Evolutionary conservation across 768 basidiomycete genomes (phyloP).

Genomic region (Calocybe gangraenosa): DNA sequence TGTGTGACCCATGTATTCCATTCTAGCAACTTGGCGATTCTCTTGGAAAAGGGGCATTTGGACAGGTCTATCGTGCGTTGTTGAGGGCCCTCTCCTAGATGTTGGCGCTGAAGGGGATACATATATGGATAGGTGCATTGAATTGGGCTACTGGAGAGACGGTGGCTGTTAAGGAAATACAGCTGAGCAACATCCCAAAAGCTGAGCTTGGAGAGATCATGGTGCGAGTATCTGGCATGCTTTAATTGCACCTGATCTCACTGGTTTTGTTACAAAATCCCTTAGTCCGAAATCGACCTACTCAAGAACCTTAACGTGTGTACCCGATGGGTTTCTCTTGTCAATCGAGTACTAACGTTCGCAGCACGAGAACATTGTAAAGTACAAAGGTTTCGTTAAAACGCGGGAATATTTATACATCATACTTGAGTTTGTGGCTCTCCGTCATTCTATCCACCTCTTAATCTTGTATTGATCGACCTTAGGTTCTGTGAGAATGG

Average conservation of each 20-base stretch:
- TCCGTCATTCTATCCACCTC: neutral
- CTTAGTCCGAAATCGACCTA: slow-evolving; percentile 91
- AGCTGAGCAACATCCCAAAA: slow-evolving; percentile 89
- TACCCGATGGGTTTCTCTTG: slow-evolving; percentile 9
- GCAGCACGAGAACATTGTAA: slow-evolving; percentile 96
- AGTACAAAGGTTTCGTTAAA: slow-evolving; percentile 98
- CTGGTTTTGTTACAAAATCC: slow-evolving; percentile 8
- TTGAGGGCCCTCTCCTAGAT: slow-evolving; percentile 1
- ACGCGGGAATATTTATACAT: slow-evolving; percentile 94
- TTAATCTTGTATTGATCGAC: neutral
- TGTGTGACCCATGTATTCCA: slow-evolving; percentile 7
- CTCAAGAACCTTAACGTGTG: slow-evolving; percentile 93
- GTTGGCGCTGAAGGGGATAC: slow-evolving; percentile 8
- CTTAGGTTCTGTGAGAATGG: slow-evolving; percentile 95
- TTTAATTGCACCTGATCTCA: slow-evolving; percentile 12
- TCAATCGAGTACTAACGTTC: neutral
- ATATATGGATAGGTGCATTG: slow-evolving; percentile 62
- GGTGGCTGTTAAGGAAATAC: slow-evolving; percentile 97
- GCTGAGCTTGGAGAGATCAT: slow-evolving; percentile 95
- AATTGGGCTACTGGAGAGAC: slow-evolving; percentile 98
- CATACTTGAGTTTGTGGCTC: slow-evolving; percentile 77
- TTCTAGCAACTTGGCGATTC: slow-evolving; percentile 93
- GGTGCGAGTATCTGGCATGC: slow-evolving; percentile 46
- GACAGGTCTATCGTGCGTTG: slow-evolving; percentile 90
- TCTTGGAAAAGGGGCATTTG: slow-evolving; percentile 94